A percentile compares a stretch with the other conserved stretches of the same genome.
phyloP scores from a whole-genome alignment of 441 rosid genomes.

The Arabidopsis hybrid region DNA sequence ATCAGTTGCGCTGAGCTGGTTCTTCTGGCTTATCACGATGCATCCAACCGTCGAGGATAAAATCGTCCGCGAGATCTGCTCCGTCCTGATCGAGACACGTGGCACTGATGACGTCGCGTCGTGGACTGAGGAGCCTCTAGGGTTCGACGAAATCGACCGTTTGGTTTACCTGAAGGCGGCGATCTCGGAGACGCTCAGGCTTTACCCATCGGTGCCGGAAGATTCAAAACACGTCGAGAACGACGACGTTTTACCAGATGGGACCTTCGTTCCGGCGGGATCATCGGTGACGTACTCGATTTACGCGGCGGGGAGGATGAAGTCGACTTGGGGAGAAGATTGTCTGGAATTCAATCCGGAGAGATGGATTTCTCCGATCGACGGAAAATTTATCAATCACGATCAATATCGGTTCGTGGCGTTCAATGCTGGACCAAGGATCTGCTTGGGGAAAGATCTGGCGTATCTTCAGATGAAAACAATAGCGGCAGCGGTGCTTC shows the following conservation, averaged over 20 bases:
- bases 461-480: conserved; percentile 97
- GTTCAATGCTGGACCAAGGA: conserved; percentile 92
- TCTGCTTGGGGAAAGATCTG: conserved; percentile 83
- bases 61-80: conserved; percentile 64
- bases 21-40: conserved; percentile 70
- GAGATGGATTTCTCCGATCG: conserved; percentile 79
- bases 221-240: conserved; percentile 86
- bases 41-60: conserved; percentile 74
- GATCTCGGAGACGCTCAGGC: conserved; percentile 82
- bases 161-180: conserved; percentile 86
- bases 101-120: conserved; percentile 47
- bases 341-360: conserved; percentile 82
- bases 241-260: conserved; percentile 87
- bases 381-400: conserved; percentile 55
- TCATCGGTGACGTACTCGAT: conserved; percentile 93
- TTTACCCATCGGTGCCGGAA: conserved; percentile 92
- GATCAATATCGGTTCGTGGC: conserved; percentile 86
- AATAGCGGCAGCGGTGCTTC: conserved; percentile 77
- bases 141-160: conserved; percentile 78
- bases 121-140: conserved; percentile 79
- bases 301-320: conserved; percentile 88
- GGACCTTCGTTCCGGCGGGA: conserved; percentile 91
- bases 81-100: conserved; percentile 74
- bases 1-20: conserved; percentile 89
- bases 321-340: conserved; percentile 84